phyloP scores from a whole-genome alignment of 768 basidiomycete species.

The Termitomyces sp. region DNA sequence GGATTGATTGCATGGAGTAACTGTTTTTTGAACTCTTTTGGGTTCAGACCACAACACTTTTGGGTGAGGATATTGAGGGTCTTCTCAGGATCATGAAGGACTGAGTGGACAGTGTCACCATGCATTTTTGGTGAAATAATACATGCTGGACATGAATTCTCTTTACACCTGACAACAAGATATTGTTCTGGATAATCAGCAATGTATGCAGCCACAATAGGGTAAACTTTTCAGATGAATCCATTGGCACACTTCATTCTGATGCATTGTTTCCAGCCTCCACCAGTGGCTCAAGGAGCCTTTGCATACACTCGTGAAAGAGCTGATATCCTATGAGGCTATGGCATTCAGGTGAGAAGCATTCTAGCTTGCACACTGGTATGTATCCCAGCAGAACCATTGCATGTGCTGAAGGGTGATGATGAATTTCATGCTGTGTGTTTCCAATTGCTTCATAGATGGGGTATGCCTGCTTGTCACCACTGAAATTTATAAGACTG shows the following conservation, averaged over 20 bases:
- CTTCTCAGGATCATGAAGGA: too few relatives aligned
- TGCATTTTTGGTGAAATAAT: slow-evolving; percentile 12
- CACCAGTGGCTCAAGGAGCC: slow-evolving; percentile 24
- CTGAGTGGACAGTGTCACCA: slow-evolving; percentile 7
- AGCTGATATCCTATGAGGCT: too few relatives aligned
- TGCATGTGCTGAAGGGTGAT: too few relatives aligned
- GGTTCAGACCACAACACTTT: background rate
- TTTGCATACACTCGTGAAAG: too few relatives aligned
- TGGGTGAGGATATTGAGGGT: background rate
- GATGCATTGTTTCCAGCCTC: slow-evolving; percentile 27
- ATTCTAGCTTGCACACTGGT: too few relatives aligned
- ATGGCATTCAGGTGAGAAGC: too few relatives aligned
- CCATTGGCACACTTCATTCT: slow-evolving; percentile 30
- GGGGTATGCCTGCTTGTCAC: too few relatives aligned
- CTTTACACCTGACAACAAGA: too few relatives aligned
- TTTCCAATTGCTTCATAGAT: background rate
- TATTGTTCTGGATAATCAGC: background rate
- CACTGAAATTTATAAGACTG: too few relatives aligned
- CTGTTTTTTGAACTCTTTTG: slow-evolving; percentile 12
- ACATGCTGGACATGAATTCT: slow-evolving; percentile 27
- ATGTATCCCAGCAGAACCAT: too few relatives aligned
- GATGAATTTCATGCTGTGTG: background rate
- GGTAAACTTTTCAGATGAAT: too few relatives aligned
- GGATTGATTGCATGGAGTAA: too few relatives aligned
- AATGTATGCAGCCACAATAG: slow-evolving; percentile 9